Conservation (phyloP, 2,329 filamentous ascomycete genomes). For the Fusarium marasasianum region DNA sequence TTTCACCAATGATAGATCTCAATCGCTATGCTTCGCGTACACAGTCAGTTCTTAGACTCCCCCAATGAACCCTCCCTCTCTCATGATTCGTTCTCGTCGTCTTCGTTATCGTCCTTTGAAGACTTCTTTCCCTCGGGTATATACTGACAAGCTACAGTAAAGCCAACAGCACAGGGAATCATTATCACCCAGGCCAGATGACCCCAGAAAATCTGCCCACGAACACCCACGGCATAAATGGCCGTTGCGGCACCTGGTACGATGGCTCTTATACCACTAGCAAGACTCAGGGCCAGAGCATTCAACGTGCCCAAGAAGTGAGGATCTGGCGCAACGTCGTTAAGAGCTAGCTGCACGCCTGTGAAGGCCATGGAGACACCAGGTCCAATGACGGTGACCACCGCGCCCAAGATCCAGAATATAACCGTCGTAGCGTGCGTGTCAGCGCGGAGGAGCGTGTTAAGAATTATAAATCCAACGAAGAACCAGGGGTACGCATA, state of each 20-base stretch:
- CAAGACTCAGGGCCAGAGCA: slow-evolving; percentile 65
- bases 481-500: slow-evolving; percentile 72
- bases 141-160: slow-evolving; percentile 39
- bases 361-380: slow-evolving; percentile 77
- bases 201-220: slow-evolving; percentile 68
- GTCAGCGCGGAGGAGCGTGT: slow-evolving; percentile 55
- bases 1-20: background rate
- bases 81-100: background rate
- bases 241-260: slow-evolving; percentile 72
- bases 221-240: slow-evolving; percentile 73
- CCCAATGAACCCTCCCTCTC: background rate
- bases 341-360: slow-evolving; percentile 75
- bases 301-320: slow-evolving; percentile 76
- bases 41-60: background rate
- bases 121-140: slow-evolving; percentile 43
- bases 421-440: slow-evolving; percentile 46
- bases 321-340: slow-evolving; percentile 75
- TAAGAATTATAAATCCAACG: slow-evolving; percentile 63
- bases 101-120: slow-evolving; percentile 17
- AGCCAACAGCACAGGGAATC: slow-evolving; percentile 43
- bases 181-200: slow-evolving; percentile 57
- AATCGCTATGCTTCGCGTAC: background rate
- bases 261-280: slow-evolving; percentile 70
- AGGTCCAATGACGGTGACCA: slow-evolving; percentile 62
- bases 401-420: slow-evolving; percentile 65